A percentile compares a stretch with the other conserved stretches of the same genome.
Conservation (phyloP, 345 rosid genomes). For the Moringa oleifera region DNA sequence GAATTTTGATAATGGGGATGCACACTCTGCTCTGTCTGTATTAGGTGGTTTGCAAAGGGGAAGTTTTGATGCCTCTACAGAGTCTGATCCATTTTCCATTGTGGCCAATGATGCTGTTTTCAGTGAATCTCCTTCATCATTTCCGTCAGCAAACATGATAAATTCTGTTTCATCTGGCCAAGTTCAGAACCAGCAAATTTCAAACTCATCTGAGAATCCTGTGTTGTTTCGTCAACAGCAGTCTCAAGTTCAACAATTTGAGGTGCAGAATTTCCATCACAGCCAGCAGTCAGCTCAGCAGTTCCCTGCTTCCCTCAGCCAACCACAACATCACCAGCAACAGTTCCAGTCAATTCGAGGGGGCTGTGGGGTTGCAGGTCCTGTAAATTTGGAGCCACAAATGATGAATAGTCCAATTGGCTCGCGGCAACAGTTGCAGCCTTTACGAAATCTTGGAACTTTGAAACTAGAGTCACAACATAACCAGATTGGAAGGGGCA, state of each 20-base stretch:
- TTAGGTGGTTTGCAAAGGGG: conserved; percentile 44
- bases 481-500: conserved; percentile 36
- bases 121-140: conserved; percentile 40
- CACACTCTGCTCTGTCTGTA: conserved; percentile 35
- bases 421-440: conserved; percentile 39
- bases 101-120: conserved; percentile 59
- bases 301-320: conserved; percentile 44
- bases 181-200: conserved; percentile 53
- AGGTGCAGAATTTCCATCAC: conserved; percentile 49
- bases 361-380: conserved; percentile 38
- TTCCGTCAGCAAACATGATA: conserved; percentile 39
- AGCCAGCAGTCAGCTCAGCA: conserved; percentile 57
- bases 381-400: conserved; percentile 65
- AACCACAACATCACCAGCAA: conserved; percentile 43
- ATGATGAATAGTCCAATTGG: conserved; percentile 46
- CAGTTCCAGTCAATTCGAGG: conserved; percentile 50
- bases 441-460: conserved; percentile 31
- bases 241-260: conserved; percentile 40
- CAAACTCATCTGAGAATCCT: conserved; percentile 37
- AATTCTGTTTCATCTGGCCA: conserved; percentile 48
- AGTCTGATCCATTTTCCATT: conserved; percentile 48
- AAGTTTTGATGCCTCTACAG: conserved; percentile 45
- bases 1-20: conserved; percentile 56
- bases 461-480: conserved; percentile 62
- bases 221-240: conserved; percentile 44